Conservation (phyloP, 129 eudicot genomes). For the Deinandra increscens region DNA sequence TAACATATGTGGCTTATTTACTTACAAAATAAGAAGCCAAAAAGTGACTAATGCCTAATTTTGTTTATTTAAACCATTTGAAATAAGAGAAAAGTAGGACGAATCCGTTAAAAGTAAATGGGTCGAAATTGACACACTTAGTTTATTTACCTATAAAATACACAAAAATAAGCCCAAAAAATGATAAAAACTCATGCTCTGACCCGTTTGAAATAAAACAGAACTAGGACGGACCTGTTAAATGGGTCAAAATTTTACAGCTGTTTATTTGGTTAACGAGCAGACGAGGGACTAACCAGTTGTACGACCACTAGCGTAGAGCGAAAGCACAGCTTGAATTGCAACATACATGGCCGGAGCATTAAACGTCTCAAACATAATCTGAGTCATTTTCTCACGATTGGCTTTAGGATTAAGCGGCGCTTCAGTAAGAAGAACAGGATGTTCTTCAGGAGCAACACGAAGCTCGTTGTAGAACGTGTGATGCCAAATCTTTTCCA, state of each 20-base stretch:
- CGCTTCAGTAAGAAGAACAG: conserved; percentile 14
- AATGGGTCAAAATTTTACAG: neutral
- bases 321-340: conserved; percentile 15
- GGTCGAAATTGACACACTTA: no score
- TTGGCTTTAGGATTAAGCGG: conserved; percentile 4
- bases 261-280: neutral
- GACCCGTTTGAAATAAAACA: neutral
- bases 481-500: conserved; percentile 18
- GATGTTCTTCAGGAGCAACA: conserved; percentile 17
- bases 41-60: no score
- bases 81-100: no score
- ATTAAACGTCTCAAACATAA: conserved; percentile 15
- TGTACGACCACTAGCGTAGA: neutral
- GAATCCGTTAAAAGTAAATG: no score
- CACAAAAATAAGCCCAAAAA: neutral
- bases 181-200: neutral
- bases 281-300: conserved; percentile 1
- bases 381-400: conserved; percentile 12
- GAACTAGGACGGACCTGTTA: neutral
- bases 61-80: no score
- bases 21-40: no score
- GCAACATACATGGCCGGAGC: conserved; percentile 14
- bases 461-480: conserved; percentile 19
- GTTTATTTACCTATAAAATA: neutral
- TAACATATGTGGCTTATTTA: no score